Evolutionary conservation across 768 basidiomycete genomes (phyloP).

Genomic region (Harrya chromipes): DNA sequence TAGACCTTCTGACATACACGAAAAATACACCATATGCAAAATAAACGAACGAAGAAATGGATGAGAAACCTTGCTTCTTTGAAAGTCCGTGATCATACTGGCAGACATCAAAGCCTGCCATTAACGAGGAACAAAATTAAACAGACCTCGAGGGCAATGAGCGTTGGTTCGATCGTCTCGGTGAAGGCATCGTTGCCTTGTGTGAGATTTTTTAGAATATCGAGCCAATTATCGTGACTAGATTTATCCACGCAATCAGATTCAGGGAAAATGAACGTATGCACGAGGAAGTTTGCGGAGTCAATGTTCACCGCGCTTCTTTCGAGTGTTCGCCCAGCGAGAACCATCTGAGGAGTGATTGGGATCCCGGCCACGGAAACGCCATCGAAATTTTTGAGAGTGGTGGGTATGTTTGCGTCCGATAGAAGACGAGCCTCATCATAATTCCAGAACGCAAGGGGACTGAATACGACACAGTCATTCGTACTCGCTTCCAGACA

Average conservation of each 20-base stretch:
- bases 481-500: slow-evolving; percentile 55
- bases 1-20: slow-evolving; percentile 70
- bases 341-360: slow-evolving; percentile 70
- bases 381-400: slow-evolving; percentile 52
- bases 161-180: slow-evolving; percentile 40
- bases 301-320: slow-evolving; percentile 52
- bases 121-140: slow-evolving; percentile 11
- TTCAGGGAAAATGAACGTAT: slow-evolving; percentile 83
- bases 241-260: slow-evolving; percentile 60
- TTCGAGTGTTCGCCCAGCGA: slow-evolving; percentile 63
- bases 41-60: slow-evolving; percentile 69
- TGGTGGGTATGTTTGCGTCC: slow-evolving; percentile 56
- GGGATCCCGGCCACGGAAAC: slow-evolving; percentile 60
- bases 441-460: slow-evolving; percentile 72
- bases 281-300: slow-evolving; percentile 65
- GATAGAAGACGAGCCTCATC: slow-evolving; percentile 50
- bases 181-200: slow-evolving; percentile 36
- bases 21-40: slow-evolving; percentile 75
- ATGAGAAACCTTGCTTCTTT: slow-evolving; percentile 47
- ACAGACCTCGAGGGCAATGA: slow-evolving; percentile 45
- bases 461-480: slow-evolving; percentile 69
- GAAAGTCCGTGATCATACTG: slow-evolving; percentile 56
- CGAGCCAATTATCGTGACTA: slow-evolving; percentile 64
- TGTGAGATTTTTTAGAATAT: slow-evolving; percentile 46
- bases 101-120: slow-evolving; percentile 8